Base-by-base conservation (phyloP, 805 yeast genomes). In the Zygotorulaspora florentina region DNA sequence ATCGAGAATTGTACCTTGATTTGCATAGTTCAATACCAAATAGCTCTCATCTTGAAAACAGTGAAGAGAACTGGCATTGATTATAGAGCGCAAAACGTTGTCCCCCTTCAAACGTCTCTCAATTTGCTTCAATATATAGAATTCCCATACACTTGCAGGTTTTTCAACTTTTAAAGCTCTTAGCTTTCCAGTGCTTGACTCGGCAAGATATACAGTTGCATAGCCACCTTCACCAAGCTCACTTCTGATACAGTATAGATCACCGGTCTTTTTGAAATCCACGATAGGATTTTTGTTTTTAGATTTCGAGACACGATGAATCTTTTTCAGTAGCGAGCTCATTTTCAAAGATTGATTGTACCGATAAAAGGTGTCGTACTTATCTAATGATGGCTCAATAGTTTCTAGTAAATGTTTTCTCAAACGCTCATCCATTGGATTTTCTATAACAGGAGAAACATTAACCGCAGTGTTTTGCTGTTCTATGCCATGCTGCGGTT, bases 151-250 rank as follows among this genome's bases (percentile, higher is more conserved):
- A 37, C 79, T 75, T 0, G 86, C 68, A 0, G 91, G 87, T 13
- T 73, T 71, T 57, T 85, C 88, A 11, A 84, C 76, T 59, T 89
- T 89, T 42, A 89, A 65, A 0, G 96, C 95, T 41, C 72, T 75
- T 28, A 76, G 57, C 1, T 65, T 59, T 1, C 86, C 87, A 8
- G 65, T 61, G 49, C 77, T 73, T 10, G 74, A 69, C 59, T 85
- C 90, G 1, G 85, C 81, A 17, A 87, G 67, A 59, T 80, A 87
- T 0, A 87, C 95, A 1, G 79, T 73, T 0, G 90, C 95, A 66
- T 72, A 83, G 0, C 90, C 93, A n/a, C 95, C 95, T 56, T 75
- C 76, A 0, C 96, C 96, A 10, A 89, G 65, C 55, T 79, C 77
- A 39, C 56, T 47, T 55, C 68, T 23, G 58, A 66, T 45, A 66